Evolutionary conservation across 352 stramenopile genomes (phyloP).

Genomic region (Phytophthora hibernalis): DNA sequence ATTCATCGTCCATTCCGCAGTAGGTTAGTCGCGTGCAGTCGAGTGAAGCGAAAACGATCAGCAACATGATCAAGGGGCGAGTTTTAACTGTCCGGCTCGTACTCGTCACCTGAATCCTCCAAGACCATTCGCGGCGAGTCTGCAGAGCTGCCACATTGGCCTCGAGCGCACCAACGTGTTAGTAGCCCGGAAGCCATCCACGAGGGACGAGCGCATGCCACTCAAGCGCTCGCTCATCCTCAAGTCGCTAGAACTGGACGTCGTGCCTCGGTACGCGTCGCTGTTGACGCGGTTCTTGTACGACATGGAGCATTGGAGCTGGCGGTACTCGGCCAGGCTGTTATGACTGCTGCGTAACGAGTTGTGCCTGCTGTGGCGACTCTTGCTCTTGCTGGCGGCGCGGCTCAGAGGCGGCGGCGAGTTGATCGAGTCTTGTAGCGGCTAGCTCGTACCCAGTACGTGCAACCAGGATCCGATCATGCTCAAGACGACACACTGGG

Average conservation of each 20-base stretch:
- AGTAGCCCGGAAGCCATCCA: slow-evolving; percentile 38
- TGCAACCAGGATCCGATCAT: too few species aligned
- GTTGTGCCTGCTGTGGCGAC: slow-evolving; percentile 32
- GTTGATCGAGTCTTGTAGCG: slow-evolving; percentile 35
- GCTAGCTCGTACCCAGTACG: too few species aligned
- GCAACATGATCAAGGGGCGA: too few species aligned
- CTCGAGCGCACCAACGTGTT: slow-evolving; percentile 45
- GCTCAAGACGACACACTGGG: too few species aligned
- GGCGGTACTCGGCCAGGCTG: slow-evolving; percentile 74
- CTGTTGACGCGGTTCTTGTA: slow-evolving; percentile 83
- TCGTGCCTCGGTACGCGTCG: slow-evolving; percentile 38
- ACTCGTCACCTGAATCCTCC: slow-evolving; percentile 68
- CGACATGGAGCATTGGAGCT: slow-evolving; percentile 86
- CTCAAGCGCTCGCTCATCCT: slow-evolving; percentile 41
- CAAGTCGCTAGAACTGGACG: slow-evolving; percentile 33
- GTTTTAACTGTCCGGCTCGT: slow-evolving; percentile 73
- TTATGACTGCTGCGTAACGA: slow-evolving; percentile 37
- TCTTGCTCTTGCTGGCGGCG: slow-evolving; percentile 34
- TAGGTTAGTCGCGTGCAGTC: too few species aligned
- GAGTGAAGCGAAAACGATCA: too few species aligned
- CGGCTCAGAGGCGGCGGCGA: slow-evolving; percentile 28
- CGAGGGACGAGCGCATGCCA: slow-evolving; percentile 35
- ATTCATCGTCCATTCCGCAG: too few species aligned
- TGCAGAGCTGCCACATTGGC: slow-evolving; percentile 74
- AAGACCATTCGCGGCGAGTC: slow-evolving; percentile 84